Conservation (phyloP, 805 yeast species). For the Pichia kluyveri region DNA sequence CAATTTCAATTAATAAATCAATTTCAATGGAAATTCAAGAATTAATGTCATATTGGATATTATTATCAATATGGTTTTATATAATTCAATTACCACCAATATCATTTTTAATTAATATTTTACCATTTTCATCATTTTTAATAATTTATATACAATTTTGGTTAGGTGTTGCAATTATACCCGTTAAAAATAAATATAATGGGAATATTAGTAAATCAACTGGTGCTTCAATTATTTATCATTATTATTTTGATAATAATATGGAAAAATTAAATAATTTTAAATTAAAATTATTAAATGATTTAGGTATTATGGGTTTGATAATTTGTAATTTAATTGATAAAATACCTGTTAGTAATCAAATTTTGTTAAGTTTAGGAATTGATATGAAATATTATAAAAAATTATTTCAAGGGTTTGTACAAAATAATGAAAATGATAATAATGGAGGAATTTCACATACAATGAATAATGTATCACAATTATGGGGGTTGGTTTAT, state of each 20-base stretch:
- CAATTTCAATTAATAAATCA: neutral
- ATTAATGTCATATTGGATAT: constrained; percentile 62
- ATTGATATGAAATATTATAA: neutral
- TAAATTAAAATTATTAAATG: neutral
- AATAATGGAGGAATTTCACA: neutral
- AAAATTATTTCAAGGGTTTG: neutral
- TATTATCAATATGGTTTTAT: constrained; percentile 31
- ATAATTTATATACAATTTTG: constrained; percentile 44
- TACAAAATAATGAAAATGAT: no score
- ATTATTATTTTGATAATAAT: constrained; percentile 6
- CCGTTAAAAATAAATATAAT: neutral
- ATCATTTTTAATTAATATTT: constrained; percentile 33
- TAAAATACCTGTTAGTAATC: neutral
- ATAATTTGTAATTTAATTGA: neutral
- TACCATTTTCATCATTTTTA: constrained; percentile 49
- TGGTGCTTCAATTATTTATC: constrained; percentile 9
- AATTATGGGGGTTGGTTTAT: neutral
- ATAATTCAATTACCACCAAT: constrained; percentile 13
- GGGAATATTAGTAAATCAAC: neutral
- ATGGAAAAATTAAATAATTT: neutral
- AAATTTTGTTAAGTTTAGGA: neutral
- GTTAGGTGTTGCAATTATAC: constrained; percentile 44
- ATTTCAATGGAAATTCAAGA: constrained; percentile 21
- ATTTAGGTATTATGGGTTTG: neutral
- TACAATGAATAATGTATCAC: neutral